Evolutionary conservation across 306 rosid species (phyloP).

Genomic region (Cucumis sativus): Cucumber_9930_V3 NC_026657.2:2083501-2084000

Average conservation of each 20-base stretch:
- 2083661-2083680: background rate
- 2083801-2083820: background rate
- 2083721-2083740: background rate
- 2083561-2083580: background rate
- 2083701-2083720: background rate
- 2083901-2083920: background rate
- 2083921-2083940: background rate
- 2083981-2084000: background rate
- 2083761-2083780: background rate
- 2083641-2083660: background rate
- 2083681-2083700: background rate
- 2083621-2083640: background rate
- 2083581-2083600: background rate
- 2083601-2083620: background rate
- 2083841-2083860: background rate
- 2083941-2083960: conserved; percentile 2
- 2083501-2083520: background rate
- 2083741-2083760: background rate
- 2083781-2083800: background rate
- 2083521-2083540: background rate
- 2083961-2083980: background rate
- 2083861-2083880: background rate
- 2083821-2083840: background rate
- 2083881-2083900: background rate
- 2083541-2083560: background rate